These are phyloP conservation scores for Thelonectria olida DNA, from an alignment of 2,329 filamentous ascomycete genomes.

Conservation along the genomic window DNA sequence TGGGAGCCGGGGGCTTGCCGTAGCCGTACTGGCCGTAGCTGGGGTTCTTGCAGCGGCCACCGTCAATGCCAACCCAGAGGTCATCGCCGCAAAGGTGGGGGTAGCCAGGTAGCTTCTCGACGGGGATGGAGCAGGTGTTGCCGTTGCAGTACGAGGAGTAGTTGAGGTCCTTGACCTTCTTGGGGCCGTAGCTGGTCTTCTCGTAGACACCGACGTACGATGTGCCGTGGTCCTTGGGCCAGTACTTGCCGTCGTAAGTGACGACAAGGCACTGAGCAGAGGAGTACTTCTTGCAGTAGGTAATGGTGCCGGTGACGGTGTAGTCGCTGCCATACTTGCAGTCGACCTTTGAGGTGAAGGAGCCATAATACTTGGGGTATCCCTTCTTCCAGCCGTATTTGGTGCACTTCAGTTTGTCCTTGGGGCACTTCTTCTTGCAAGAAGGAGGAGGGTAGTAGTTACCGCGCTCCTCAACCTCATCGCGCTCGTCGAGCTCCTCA, in stretches of 20 bases:
- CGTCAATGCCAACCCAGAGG: conserved; percentile 29
- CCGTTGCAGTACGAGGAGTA: conserved; percentile 28
- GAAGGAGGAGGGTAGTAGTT: conserved; percentile 1
- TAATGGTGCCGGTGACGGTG: conserved; percentile 27
- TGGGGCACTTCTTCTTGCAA: conserved; percentile 31
- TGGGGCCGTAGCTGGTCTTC: conserved; percentile 2
- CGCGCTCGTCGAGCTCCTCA: not conserved
- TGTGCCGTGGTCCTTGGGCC: conserved; percentile 24
- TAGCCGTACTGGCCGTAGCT: conserved; percentile 1
- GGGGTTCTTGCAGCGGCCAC: conserved; percentile 26
- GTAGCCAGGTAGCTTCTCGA: conserved; percentile 28
- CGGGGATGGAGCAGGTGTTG: conserved; percentile 29
- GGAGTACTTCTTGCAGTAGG: conserved; percentile 13
- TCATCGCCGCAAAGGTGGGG: conserved; percentile 23
- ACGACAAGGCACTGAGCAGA: conserved; percentile 27
- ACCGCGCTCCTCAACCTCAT: conserved; percentile 9
- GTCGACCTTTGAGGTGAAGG: conserved; percentile 9
- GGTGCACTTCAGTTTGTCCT: conserved; percentile 30
- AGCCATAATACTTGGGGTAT: conserved; percentile 21
- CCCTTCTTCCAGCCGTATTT: conserved; percentile 23
- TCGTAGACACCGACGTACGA: conserved; percentile 30
- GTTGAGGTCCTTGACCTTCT: conserved; percentile 28
- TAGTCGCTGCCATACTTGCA: conserved; percentile 28
- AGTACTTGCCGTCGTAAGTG: conserved; percentile 22
- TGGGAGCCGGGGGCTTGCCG: not conserved